A percentile compares a stretch with the other conserved stretches of the same genome.
These are phyloP conservation scores for Vishniacozyma victoriae DNA, from an alignment of 768 basidiomycete genomes.

Conservation along the genomic window DNA sequence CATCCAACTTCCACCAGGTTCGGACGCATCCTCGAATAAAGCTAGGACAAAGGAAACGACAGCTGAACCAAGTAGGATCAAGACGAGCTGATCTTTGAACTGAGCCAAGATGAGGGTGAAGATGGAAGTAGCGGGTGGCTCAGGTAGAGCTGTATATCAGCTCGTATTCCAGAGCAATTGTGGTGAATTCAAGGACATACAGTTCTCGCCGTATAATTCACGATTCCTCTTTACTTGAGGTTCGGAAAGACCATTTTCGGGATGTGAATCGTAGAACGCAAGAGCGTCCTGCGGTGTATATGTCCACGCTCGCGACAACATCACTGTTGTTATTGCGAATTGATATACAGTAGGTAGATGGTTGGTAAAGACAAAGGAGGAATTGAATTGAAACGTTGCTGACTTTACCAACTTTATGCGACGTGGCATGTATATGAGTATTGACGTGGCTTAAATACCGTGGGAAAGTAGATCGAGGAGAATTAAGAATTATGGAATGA, in stretches of 20 bases:
- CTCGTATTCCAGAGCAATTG: background rate
- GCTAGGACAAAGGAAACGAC: constrained; percentile 89
- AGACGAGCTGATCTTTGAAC: constrained; percentile 97
- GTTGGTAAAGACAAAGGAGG: too few species aligned
- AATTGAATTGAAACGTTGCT: too few species aligned
- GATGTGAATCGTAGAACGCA: constrained; percentile 65
- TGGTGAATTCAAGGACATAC: constrained; percentile 21
- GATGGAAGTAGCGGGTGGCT: constrained; percentile 81
- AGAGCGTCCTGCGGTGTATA: constrained; percentile 62
- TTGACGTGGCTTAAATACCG: too few species aligned
- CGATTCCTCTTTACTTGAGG: constrained; percentile 68
- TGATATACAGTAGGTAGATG: too few species aligned
- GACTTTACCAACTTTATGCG: too few species aligned
- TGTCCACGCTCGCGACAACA: constrained; percentile 63
- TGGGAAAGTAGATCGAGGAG: too few species aligned
- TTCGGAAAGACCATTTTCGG: constrained; percentile 58
- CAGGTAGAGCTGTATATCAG: constrained; percentile 67
- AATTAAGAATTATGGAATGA: too few species aligned
- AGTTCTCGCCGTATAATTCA: constrained; percentile 74
- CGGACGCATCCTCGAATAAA: constrained; percentile 70
- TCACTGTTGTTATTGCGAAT: too few species aligned
- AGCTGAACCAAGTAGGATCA: constrained; percentile 90
- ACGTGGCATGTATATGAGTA: too few species aligned
- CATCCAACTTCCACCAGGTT: constrained; percentile 54
- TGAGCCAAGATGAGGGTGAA: constrained; percentile 97